A percentile compares a stretch with the other conserved stretches of the same genome.
These are phyloP conservation scores for Pseudonitzschia multistriata DNA, from an alignment of 108 stramenopile genomes.

Conservation along the genomic window DNA sequence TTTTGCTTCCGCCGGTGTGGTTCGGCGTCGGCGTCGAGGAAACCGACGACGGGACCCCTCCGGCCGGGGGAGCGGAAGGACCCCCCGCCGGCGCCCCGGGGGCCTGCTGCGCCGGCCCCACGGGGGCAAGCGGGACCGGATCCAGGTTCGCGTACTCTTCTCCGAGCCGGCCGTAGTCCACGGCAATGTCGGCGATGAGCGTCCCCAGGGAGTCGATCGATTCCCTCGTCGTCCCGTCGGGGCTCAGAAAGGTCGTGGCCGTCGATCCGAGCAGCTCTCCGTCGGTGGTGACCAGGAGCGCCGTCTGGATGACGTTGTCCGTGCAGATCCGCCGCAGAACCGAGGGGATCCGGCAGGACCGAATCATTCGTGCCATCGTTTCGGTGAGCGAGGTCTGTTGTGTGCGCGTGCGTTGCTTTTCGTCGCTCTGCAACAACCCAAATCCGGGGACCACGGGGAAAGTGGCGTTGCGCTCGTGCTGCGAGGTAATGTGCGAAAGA, in stretches of 20 bases:
- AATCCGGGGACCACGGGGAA: too few relatives aligned
- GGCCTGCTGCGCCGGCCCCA: background rate
- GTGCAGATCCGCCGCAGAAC: conserved; percentile 65
- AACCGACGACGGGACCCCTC: background rate
- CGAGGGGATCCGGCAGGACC: conserved; percentile 73
- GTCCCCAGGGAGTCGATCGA: conserved; percentile 62
- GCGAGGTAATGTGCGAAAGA: too few relatives aligned
- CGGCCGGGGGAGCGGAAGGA: background rate
- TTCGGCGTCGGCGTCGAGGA: background rate
- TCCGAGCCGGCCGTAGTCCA: conserved; percentile 31
- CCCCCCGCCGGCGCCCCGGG: background rate
- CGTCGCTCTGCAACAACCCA: background rate
- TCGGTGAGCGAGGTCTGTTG: background rate
- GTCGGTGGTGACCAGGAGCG: conserved; percentile 69
- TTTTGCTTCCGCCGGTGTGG: background rate
- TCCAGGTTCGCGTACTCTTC: conserved; percentile 33
- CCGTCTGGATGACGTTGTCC: conserved; percentile 71
- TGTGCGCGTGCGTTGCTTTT: background rate
- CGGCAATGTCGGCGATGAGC: conserved; percentile 71
- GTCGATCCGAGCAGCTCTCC: conserved; percentile 70
- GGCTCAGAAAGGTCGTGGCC: conserved; percentile 23
- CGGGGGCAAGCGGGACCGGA: background rate
- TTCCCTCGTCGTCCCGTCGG: conserved; percentile 26
- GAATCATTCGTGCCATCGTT: conserved; percentile 53
- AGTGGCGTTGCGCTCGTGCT: too few relatives aligned